Conservation (phyloP, 2,329 filamentous ascomycete species). For the Nemania sp. region DNA sequence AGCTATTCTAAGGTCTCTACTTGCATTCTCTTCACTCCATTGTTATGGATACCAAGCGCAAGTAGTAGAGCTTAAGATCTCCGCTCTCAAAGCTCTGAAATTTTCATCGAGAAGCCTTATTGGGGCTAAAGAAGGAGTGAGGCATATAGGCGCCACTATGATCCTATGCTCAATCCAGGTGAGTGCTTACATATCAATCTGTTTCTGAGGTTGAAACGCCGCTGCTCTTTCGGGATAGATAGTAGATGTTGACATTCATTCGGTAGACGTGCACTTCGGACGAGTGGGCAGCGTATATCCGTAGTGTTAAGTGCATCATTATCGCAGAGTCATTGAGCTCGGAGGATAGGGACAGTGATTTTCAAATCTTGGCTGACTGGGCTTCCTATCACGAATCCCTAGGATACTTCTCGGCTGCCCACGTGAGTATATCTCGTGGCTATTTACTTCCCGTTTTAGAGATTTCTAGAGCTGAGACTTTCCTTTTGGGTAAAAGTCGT, state of each 20-base stretch:
- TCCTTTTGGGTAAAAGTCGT: too few species aligned
- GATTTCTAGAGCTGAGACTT: too few species aligned
- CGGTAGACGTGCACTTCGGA: conserved; percentile 35
- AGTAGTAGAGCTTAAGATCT: conserved; percentile 2
- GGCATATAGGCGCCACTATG: conserved; percentile 11
- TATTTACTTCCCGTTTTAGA: too few species aligned
- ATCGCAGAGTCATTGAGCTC: conserved; percentile 24
- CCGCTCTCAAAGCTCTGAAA: neutral
- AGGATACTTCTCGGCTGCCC: conserved; percentile 1
- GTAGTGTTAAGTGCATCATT: conserved; percentile 43
- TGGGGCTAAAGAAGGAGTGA: neutral
- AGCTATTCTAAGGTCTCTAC: neutral
- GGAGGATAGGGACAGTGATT: conserved; percentile 19
- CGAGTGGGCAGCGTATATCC: conserved; percentile 38
- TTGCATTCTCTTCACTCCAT: conserved; percentile 16
- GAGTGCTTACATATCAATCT: neutral
- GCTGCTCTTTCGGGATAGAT: too few species aligned
- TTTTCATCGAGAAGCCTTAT: neutral
- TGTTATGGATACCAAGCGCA: conserved; percentile 2
- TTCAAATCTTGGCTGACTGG: conserved; percentile 20
- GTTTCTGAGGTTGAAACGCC: too few species aligned
- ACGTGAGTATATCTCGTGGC: too few species aligned
- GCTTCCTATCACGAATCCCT: conserved; percentile 13
- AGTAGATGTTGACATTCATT: neutral
- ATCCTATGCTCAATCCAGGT: conserved; percentile 15